Evolutionary conservation across 2,329 filamentous ascomycete species (phyloP).

Genomic region (Ophiostoma novo-ulmi): DNA sequence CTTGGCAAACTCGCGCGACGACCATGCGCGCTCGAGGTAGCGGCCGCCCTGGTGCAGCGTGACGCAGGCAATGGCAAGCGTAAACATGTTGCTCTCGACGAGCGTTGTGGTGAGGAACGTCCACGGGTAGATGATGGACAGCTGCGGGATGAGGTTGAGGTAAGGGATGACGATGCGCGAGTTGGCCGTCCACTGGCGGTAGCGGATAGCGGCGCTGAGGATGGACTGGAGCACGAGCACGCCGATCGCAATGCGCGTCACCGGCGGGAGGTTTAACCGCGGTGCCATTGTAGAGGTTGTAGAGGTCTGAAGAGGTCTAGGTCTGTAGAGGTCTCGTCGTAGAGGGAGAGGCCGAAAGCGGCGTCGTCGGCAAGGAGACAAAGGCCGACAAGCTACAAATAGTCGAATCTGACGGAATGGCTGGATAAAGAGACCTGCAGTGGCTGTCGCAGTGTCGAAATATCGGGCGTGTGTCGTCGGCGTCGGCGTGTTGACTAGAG

Average conservation of each 20-base stretch:
- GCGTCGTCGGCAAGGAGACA: neutral
- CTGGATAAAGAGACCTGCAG: neutral
- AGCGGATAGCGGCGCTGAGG: slow-evolving; percentile 73
- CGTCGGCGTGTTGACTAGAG: neutral
- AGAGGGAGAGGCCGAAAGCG: neutral
- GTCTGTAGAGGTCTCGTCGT: neutral
- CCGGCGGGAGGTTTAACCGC: slow-evolving; percentile 85
- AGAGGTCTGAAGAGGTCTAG: neutral
- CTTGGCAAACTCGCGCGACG: slow-evolving; percentile 83
- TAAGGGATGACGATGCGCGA: slow-evolving; percentile 72
- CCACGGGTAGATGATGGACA: slow-evolving; percentile 87
- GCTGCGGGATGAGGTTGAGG: slow-evolving; percentile 77
- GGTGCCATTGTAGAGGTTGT: slow-evolving; percentile 56
- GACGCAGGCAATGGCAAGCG: slow-evolving; percentile 66
- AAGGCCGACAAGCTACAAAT: neutral
- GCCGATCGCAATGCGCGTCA: slow-evolving; percentile 77
- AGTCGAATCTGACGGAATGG: neutral
- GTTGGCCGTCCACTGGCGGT: slow-evolving; percentile 60
- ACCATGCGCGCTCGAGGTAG: slow-evolving; percentile 95
- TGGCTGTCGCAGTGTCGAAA: neutral
- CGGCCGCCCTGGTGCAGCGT: slow-evolving; percentile 88
- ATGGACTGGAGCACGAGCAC: slow-evolving; percentile 71
- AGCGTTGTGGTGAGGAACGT: slow-evolving; percentile 80
- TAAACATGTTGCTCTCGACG: slow-evolving; percentile 90
- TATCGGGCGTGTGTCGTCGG: neutral